phyloP scores from a whole-genome alignment of 179 eudicot species.

The Amaranthus tricolor region DNA sequence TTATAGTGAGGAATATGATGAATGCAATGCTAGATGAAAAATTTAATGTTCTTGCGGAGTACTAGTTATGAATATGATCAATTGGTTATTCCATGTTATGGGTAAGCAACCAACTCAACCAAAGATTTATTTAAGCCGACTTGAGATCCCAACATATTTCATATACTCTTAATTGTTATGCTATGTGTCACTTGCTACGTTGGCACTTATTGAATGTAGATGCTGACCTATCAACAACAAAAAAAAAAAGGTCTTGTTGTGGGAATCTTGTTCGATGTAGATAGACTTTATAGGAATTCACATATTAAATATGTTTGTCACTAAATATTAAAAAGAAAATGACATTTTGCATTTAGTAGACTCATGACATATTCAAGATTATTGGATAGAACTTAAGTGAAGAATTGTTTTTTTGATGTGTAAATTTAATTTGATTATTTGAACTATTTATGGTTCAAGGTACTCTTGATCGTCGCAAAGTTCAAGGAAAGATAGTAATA shows the following conservation, averaged over 20 bases:
- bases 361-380: background rate
- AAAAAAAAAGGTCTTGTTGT: too few species aligned
- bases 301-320: background rate
- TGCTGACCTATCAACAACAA: too few species aligned
- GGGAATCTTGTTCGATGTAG: too few species aligned
- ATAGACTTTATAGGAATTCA: background rate
- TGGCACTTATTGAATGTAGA: background rate
- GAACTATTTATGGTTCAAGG: constrained; percentile 23
- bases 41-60: background rate
- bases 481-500: constrained; percentile 72
- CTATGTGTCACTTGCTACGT: background rate
- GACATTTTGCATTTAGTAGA: background rate
- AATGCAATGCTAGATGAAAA: background rate
- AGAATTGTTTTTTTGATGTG: too few species aligned
- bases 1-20: background rate
- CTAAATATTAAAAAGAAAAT: background rate
- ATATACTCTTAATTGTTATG: too few species aligned
- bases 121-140: too few species aligned
- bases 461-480: constrained; percentile 50
- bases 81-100: background rate
- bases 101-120: too few species aligned
- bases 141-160: too few species aligned
- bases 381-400: background rate
- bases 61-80: background rate
- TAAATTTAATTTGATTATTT: background rate